phyloP scores from a whole-genome alignment of 1,139 yeast species.

The Candida sp. region DNA sequence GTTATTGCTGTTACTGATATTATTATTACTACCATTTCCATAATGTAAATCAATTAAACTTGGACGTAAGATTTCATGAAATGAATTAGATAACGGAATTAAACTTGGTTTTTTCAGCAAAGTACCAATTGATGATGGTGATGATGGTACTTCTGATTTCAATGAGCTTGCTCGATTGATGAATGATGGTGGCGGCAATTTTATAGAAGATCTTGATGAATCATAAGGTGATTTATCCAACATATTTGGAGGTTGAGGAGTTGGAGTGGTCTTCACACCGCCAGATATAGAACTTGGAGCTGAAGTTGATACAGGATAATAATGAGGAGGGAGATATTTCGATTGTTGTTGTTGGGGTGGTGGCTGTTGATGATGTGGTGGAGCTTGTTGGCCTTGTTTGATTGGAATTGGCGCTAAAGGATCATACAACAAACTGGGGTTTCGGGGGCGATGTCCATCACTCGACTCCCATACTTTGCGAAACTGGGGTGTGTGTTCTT shows the following conservation, averaged over 20 bases:
- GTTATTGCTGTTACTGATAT: not conserved
- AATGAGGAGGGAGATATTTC: not conserved
- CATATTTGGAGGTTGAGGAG: conserved; percentile 5
- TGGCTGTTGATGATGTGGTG: conserved; percentile 6
- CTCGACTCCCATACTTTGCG: conserved; percentile 33
- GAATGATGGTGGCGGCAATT: conserved; percentile 18
- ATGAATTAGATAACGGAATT: conserved; percentile 13
- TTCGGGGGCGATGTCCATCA: conserved; percentile 21
- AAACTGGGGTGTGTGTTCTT: conserved; percentile 13
- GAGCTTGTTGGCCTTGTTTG: conserved; percentile 1
- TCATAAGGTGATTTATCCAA: conserved; percentile 5
- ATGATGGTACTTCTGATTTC: conserved; percentile 5
- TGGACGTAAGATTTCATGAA: conserved; percentile 37
- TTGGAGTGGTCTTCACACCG: conserved; percentile 1
- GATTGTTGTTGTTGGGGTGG: conserved; percentile 1
- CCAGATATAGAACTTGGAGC: conserved; percentile 2
- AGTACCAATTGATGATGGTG: conserved; percentile 2
- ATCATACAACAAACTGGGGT: conserved; percentile 34
- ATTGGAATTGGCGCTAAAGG: conserved; percentile 32
- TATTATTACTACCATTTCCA: conserved; percentile 6
- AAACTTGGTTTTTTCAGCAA: conserved; percentile 16
- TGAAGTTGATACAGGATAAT: conserved; percentile 4
- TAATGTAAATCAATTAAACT: conserved; percentile 40
- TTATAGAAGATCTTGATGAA: conserved; percentile 9
- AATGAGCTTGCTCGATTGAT: conserved; percentile 7